Base-by-base conservation (phyloP, 768 basidiomycete species). In the Boletellus ananas region DNA sequence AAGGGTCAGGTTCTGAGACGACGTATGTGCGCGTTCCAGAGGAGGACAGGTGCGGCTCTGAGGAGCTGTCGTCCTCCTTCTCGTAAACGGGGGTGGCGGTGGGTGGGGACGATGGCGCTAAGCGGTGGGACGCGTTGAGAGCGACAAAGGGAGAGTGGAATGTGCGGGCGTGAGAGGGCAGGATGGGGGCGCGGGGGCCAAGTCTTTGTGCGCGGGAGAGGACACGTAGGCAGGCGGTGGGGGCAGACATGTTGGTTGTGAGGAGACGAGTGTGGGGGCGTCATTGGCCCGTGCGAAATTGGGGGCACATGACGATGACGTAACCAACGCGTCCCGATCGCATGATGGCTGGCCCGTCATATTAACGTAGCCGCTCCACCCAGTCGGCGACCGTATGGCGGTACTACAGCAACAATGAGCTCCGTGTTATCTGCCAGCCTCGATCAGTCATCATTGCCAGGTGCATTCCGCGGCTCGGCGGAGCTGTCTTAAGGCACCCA, bases 1-100 rank as follows among this genome's bases (percentile, higher is more conserved):
- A 71, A 31, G 79, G 75, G 67, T 87, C 84, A 34, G 86, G 86
- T 63, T 85, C 75, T 29, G 84, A 86, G 55, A 87, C 86, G 55
- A 88, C 84, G 59, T 88, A 84, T 31, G 82, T 84, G 50, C 76
- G 81, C 27, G 75, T 74, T 31, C 79, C 81, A 33, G 70, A 64
- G 34, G 66, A 67, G 2, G 75, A 66, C 18, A 69, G 40, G 51
- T 72, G 63, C 1, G 79, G 77, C 58, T 84, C 81, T 31, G 75
- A 60, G 20, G 76, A 71, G 56, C 65, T 64, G 57, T 85, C 80
- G 49, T 69, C 40, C 58, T 85, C 77, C 63, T 87, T 87, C 65
- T 87, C 83, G 67, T 88, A 85, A 11, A 73, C 58, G 16, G 58
- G 47, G 14, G 67, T 47, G 43, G 66, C 33, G 17, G 70, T 60